phyloP scores from a whole-genome alignment of 192 early-diverging fungal genomes.

The Ramicandelaber brevisporus region DNA sequence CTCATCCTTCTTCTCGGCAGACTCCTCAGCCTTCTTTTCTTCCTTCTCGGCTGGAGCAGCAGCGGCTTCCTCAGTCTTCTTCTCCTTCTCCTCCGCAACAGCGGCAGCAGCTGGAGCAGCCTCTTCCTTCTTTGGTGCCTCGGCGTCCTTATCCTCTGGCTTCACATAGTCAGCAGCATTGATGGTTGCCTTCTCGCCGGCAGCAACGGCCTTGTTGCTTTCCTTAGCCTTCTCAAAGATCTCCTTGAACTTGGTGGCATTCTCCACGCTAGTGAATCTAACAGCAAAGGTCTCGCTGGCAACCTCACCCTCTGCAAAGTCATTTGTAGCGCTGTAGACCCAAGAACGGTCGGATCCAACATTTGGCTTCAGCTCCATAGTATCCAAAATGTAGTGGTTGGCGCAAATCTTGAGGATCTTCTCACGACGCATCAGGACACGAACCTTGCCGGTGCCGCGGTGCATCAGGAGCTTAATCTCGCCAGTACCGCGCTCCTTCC shows the following conservation, averaged over 20 bases:
- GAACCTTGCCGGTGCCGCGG: conserved; percentile 68
- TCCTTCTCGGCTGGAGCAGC: conserved; percentile 2
- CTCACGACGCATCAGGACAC: conserved; percentile 95
- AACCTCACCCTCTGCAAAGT: conserved; percentile 75
- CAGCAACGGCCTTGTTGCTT: conserved; percentile 15
- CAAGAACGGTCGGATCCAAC: conserved; percentile 96
- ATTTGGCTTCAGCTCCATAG: conserved; percentile 80
- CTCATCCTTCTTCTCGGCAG: conserved; percentile 7
- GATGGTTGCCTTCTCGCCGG: conserved; percentile 3
- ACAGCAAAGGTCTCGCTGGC: conserved; percentile 73
- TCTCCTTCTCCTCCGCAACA: conserved; percentile 6
- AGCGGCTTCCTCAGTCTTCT: conserved; percentile 5
- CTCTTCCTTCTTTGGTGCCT: conserved; percentile 8
- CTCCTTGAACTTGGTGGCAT: conserved; percentile 80
- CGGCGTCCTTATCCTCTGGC: conserved; percentile 5
- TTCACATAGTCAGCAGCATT: conserved; percentile 1
- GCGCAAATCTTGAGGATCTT: conserved; percentile 98
- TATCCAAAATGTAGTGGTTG: conserved; percentile 78
- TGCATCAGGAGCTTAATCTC: conserved; percentile 91
- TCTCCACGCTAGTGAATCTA: conserved; percentile 87
- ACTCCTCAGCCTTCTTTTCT: conserved; percentile 7
- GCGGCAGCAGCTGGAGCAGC: not conserved
- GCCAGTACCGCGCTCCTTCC: conserved; percentile 99
- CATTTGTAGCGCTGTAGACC: conserved; percentile 83
- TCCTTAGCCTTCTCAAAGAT: conserved; percentile 52